Percentiles rank a stretch among this genome's conserved stretches.
phyloP scores from a whole-genome alignment of 371 early-diverging fungal species.

The Haplosporangium sp. region DNA sequence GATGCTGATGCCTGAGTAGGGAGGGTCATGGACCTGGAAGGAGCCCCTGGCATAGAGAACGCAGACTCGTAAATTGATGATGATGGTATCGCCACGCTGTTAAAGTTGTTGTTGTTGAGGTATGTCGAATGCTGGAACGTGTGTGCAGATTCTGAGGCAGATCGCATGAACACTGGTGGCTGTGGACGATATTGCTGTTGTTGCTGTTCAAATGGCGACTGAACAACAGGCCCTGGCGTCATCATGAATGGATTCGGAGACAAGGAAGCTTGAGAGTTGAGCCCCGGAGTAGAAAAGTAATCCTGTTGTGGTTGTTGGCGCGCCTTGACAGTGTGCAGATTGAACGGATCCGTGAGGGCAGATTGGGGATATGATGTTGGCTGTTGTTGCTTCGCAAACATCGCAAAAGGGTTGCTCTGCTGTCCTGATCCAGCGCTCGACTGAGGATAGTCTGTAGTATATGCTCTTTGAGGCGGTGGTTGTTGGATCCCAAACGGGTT shows the following conservation, averaged over 20 bases:
- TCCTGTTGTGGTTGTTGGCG: slow-evolving; percentile 18
- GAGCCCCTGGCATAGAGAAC: slow-evolving; percentile 25
- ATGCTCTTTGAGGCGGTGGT: slow-evolving; percentile 23
- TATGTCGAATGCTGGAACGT: slow-evolving; percentile 3
- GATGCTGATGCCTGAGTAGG: slow-evolving; percentile 6
- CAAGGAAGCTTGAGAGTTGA: slow-evolving; percentile 9
- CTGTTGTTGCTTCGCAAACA: slow-evolving; percentile 43
- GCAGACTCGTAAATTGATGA: slow-evolving; percentile 17
- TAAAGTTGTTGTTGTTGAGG: not conserved
- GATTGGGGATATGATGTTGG: slow-evolving; percentile 4
- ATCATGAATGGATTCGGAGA: slow-evolving; percentile 38
- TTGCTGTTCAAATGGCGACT: slow-evolving; percentile 16
- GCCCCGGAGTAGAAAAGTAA: slow-evolving; percentile 18
- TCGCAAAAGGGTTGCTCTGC: slow-evolving; percentile 43
- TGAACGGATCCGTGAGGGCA: slow-evolving; percentile 24
- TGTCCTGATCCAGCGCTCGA: slow-evolving; percentile 10
- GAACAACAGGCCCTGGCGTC: not conserved
- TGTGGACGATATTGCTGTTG: slow-evolving; percentile 2
- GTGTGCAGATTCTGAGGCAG: slow-evolving; percentile 26
- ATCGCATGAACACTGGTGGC: slow-evolving; percentile 15
- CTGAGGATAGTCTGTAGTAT: slow-evolving; percentile 14
- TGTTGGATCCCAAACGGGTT: slow-evolving; percentile 33
- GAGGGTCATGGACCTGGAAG: slow-evolving; percentile 27
- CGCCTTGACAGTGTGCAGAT: not conserved
- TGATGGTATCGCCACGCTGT: not conserved